Conservation (phyloP, 1,139 yeast species). For the Saccharomyces pastorianus region DNA sequence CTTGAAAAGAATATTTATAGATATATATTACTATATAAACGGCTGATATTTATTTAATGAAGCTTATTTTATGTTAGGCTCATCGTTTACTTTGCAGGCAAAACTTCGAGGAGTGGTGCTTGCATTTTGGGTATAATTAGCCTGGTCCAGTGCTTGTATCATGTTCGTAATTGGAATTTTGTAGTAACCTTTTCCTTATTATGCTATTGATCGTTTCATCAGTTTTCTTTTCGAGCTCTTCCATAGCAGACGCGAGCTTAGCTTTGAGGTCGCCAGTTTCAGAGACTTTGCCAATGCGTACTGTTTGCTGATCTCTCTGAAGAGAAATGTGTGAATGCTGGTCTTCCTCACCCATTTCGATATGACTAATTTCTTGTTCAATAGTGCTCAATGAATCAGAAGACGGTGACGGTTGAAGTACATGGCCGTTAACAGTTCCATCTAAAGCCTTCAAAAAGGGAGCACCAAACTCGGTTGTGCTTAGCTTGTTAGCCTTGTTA, state of each 20-base stretch:
- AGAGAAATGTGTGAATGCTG: not conserved
- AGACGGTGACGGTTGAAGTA: no score
- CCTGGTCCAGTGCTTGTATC: not conserved
- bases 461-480: not conserved
- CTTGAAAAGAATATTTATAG: slow-evolving; percentile 1
- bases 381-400: not conserved
- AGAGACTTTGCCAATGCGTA: slow-evolving; percentile 13
- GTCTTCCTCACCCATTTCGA: not conserved
- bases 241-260: slow-evolving; percentile 34
- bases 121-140: no score
- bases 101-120: no score
- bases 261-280: slow-evolving; percentile 37
- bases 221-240: slow-evolving; percentile 35
- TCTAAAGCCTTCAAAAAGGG: not conserved
- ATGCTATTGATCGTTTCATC: slow-evolving; percentile 35
- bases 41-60: not conserved
- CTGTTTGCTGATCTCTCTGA: no score
- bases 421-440: not conserved
- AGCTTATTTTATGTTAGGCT: not conserved
- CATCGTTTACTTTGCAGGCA: not conserved
- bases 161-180: slow-evolving; percentile 5
- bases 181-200: slow-evolving; percentile 34
- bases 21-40: not conserved
- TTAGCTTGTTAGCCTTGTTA: not conserved
- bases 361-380: not conserved